phyloP scores from a whole-genome alignment of 164 flowering plant genomes.

The Buxus sempervirens region DNA sequence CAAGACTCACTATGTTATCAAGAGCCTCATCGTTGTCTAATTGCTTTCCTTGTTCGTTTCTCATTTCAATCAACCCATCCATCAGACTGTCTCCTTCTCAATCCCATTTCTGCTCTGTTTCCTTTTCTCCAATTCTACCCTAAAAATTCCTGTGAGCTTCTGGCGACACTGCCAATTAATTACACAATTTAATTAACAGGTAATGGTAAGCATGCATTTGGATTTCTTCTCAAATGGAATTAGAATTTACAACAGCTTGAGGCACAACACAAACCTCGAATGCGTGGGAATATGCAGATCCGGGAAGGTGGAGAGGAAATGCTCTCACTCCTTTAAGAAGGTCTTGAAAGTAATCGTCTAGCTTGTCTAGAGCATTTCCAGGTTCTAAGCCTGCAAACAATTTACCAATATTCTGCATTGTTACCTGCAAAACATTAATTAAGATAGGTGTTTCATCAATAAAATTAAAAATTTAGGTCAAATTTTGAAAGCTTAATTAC shows the following conservation, averaged over 20 bases:
- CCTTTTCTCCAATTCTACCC: constrained; percentile 38
- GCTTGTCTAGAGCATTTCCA: constrained; percentile 30
- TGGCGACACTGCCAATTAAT: constrained; percentile 46
- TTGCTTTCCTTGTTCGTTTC: constrained; percentile 45
- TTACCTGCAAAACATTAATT: constrained; percentile 23
- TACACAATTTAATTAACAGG: no score
- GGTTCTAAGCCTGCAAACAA: constrained; percentile 46
- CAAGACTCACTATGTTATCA: constrained; percentile 48
- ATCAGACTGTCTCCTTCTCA: constrained; percentile 29
- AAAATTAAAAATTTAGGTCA: no score
- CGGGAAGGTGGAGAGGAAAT: constrained; percentile 38
- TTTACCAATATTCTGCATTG: constrained; percentile 40
- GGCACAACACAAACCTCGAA: constrained; percentile 33
- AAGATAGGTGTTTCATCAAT: background rate
- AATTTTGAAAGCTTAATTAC: constrained; percentile 13
- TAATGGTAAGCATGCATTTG: no score
- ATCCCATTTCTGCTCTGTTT: constrained; percentile 9
- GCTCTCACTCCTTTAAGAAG: constrained; percentile 44
- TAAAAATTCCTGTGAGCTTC: constrained; percentile 32
- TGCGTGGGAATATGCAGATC: constrained; percentile 41
- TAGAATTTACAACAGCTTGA: no score
- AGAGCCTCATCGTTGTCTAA: constrained; percentile 44
- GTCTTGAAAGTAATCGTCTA: constrained; percentile 30
- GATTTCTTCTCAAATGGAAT: no score
- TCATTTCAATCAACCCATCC: constrained; percentile 45